A percentile compares a stretch with the other conserved stretches of the same genome.
Evolutionary conservation across 352 stramenopile species (phyloP).

Genomic region (Phytophthora chlamydospora): DNA sequence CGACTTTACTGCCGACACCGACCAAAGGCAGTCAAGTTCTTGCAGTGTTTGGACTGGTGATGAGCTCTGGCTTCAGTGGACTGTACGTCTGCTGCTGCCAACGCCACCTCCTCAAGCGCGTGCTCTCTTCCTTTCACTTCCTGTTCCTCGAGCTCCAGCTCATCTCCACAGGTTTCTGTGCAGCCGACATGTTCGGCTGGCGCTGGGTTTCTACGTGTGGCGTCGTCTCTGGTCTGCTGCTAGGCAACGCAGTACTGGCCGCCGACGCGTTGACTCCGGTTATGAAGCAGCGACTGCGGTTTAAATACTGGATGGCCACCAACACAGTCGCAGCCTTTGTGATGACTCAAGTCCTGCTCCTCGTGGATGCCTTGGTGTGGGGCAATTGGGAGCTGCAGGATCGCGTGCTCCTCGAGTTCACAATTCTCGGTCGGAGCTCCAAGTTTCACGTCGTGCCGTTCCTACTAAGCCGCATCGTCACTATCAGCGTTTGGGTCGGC

Average conservation of each 20-base stretch:
- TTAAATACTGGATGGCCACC: conserved; percentile 10
- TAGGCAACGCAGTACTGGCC: conserved; percentile 5
- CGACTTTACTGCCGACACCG: not conserved
- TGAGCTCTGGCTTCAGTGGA: not conserved
- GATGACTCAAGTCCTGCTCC: not conserved
- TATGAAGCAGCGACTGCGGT: conserved; percentile 14
- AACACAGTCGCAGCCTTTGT: not conserved
- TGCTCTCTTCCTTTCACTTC: conserved; percentile 18
- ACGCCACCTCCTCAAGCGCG: conserved; percentile 14
- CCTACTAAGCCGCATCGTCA: conserved; percentile 14
- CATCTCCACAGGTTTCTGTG: not conserved
- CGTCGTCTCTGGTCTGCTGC: not conserved
- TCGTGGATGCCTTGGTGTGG: conserved; percentile 8
- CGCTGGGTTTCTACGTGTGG: conserved; percentile 8
- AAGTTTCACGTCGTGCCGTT: conserved; percentile 18
- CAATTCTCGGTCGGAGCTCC: not conserved
- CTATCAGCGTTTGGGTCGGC: conserved; percentile 11
- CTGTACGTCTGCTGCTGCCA: conserved; percentile 13
- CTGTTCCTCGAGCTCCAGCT: conserved; percentile 11
- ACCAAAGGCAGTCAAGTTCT: not conserved
- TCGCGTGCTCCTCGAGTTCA: conserved; percentile 13
- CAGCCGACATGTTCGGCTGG: conserved; percentile 10
- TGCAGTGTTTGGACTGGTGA: not conserved
- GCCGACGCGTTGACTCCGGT: conserved; percentile 14
- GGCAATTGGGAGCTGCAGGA: conserved; percentile 12